A percentile compares a stretch with the other conserved stretches of the same genome.
Evolutionary conservation across 495 filamentous ascomycete species (phyloP).

Genomic region (Beverwykella pulmonaria): DNA sequence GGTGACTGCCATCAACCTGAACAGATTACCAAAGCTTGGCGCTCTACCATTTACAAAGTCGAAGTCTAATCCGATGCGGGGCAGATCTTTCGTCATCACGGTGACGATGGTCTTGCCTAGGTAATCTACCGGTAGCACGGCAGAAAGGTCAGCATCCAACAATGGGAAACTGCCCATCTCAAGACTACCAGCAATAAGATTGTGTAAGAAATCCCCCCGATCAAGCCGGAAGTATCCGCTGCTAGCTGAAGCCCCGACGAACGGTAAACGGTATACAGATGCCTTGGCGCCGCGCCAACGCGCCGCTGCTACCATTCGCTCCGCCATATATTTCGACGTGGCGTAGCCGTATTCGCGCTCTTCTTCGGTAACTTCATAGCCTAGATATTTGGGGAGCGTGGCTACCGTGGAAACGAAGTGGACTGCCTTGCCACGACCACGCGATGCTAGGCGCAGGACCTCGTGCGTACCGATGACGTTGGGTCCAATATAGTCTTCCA

Average conservation of each 20-base stretch:
- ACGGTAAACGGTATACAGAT: slow-evolving; percentile 43
- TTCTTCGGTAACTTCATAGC: slow-evolving; percentile 33
- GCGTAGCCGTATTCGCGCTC: slow-evolving; percentile 44
- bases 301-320: slow-evolving; percentile 40
- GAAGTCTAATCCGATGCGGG: slow-evolving; percentile 40
- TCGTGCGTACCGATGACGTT: slow-evolving; percentile 46
- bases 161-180: slow-evolving; percentile 43
- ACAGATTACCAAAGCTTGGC: slow-evolving; percentile 39
- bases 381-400: slow-evolving; percentile 41
- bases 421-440: slow-evolving; percentile 40
- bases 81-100: slow-evolving; percentile 37
- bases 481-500: slow-evolving; percentile 45
- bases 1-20: slow-evolving; percentile 15
- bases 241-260: slow-evolving; percentile 40
- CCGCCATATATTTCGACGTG: slow-evolving; percentile 45
- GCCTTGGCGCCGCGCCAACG: slow-evolving; percentile 44
- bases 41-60: slow-evolving; percentile 41
- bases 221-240: slow-evolving; percentile 44
- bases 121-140: slow-evolving; percentile 44
- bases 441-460: slow-evolving; percentile 44
- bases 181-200: slow-evolving; percentile 41
- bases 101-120: slow-evolving; percentile 38
- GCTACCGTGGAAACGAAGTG: slow-evolving; percentile 46
- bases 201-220: slow-evolving; percentile 46
- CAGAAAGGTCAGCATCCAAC: slow-evolving; percentile 40